A percentile compares a stretch with the other conserved stretches of the same genome.
These are phyloP conservation scores for Pisolithus microcarpus DNA, from an alignment of 768 basidiomycete species.

Conservation along the genomic window DNA sequence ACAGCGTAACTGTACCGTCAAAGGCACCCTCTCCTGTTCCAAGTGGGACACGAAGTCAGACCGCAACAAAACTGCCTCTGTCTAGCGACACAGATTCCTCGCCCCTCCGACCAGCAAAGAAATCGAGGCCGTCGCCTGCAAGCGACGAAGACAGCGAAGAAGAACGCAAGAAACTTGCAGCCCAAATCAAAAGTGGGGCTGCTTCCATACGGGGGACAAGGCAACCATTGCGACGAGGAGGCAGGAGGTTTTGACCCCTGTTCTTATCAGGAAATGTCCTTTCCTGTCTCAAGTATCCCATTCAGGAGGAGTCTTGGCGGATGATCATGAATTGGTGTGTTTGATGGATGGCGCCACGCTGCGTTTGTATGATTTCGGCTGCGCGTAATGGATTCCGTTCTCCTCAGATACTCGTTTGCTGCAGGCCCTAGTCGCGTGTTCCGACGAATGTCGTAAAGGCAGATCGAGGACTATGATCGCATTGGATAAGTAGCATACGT, in stretches of 20 bases:
- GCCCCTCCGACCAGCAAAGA: conserved; percentile 46
- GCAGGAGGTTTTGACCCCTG: conserved; percentile 52
- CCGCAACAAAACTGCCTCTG: conserved; percentile 16
- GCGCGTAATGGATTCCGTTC: too few relatives aligned
- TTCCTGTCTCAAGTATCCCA: neutral
- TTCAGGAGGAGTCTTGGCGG: neutral
- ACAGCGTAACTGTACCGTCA: conserved; percentile 12
- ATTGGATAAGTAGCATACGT: too few relatives aligned
- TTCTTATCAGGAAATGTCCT: neutral
- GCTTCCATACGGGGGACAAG: conserved; percentile 45
- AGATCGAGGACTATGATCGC: too few relatives aligned
- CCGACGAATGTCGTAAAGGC: neutral
- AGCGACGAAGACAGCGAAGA: conserved; percentile 57
- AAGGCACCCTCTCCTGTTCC: conserved; percentile 5
- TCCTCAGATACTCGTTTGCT: too few relatives aligned
- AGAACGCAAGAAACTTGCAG: conserved; percentile 38
- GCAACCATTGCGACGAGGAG: conserved; percentile 72
- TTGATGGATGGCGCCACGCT: too few relatives aligned
- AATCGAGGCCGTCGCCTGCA: conserved; percentile 32
- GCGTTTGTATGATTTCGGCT: too few relatives aligned
- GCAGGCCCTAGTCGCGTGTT: too few relatives aligned
- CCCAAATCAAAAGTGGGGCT: conserved; percentile 35
- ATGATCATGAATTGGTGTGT: neutral
- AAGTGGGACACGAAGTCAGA: conserved; percentile 18
- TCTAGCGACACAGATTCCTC: conserved; percentile 44